A percentile compares a stretch with the other conserved stretches of the same genome.
Evolutionary conservation across 805 yeast genomes (phyloP).

Genomic region (Yamadazyma sp.): DNA sequence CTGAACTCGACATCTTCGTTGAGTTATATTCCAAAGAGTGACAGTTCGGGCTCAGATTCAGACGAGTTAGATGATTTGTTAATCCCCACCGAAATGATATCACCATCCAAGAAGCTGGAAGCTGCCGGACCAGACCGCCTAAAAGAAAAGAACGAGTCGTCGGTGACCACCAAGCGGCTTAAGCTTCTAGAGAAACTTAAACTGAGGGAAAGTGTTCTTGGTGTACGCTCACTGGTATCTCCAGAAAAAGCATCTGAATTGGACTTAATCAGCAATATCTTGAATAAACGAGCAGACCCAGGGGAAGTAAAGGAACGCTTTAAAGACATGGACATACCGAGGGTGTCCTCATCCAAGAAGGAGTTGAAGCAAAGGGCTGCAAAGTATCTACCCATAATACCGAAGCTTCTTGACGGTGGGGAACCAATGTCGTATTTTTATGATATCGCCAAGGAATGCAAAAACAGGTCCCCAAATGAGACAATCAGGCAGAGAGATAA

Average conservation of each 20-base stretch:
- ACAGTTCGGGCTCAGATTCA: constrained; percentile 1
- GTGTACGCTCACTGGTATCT: too few relatives aligned
- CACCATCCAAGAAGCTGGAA: too few relatives aligned
- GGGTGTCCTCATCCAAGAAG: constrained; percentile 14
- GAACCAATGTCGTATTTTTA: constrained; percentile 48
- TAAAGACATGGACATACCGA: constrained; percentile 20
- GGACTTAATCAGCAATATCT: too few relatives aligned
- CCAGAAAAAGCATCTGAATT: too few relatives aligned
- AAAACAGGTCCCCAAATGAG: constrained; percentile 37
- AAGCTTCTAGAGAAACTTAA: too few relatives aligned
- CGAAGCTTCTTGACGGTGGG: constrained; percentile 44
- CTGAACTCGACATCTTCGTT: not conserved
- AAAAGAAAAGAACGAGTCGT: too few relatives aligned
- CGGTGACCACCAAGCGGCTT: too few relatives aligned
- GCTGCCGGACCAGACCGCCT: too few relatives aligned
- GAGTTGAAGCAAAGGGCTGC: constrained; percentile 28
- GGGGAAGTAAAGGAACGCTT: constrained; percentile 18
- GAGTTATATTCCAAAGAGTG: constrained; percentile 1
- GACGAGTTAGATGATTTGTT: constrained; percentile 7
- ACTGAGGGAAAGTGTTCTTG: too few relatives aligned
- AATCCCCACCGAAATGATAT: too few relatives aligned
- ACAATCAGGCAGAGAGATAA: constrained; percentile 49
- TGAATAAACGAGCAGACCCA: constrained; percentile 6
- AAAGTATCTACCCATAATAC: constrained; percentile 32
- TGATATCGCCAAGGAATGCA: constrained; percentile 44